Percentiles rank a stretch among this genome's conserved stretches.
Conservation (phyloP, 768 basidiomycete species). For the Tulasnella sp. region DNA sequence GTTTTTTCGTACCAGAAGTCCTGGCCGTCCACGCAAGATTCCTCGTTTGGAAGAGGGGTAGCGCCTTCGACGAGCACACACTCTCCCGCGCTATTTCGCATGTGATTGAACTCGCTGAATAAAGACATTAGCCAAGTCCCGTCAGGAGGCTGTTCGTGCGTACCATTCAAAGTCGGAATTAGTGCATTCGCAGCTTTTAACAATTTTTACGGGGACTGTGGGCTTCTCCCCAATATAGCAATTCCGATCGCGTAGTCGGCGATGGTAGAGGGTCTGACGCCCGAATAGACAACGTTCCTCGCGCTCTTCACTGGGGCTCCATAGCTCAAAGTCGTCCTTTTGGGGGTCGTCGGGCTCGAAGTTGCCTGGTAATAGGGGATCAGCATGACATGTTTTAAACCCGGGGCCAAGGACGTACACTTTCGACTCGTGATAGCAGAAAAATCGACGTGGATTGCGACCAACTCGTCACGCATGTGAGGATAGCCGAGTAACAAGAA, state of each 20-base stretch:
- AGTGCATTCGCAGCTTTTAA: conserved; percentile 69
- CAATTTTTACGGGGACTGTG: conserved; percentile 52
- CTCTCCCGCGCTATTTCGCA: conserved; percentile 58
- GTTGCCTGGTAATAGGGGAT: conserved; percentile 49
- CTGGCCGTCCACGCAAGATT: conserved; percentile 50
- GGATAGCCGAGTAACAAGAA: conserved; percentile 81
- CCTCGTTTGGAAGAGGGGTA: conserved; percentile 56
- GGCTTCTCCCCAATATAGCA: conserved; percentile 76
- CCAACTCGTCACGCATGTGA: conserved; percentile 43
- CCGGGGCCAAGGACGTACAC: conserved; percentile 52
- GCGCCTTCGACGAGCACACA: conserved; percentile 78
- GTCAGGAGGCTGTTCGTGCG: conserved; percentile 32
- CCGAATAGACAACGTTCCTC: conserved; percentile 88
- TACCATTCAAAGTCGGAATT: conserved; percentile 91
- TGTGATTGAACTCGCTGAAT: conserved; percentile 86
- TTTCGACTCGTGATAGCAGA: conserved; percentile 63
- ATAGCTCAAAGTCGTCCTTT: conserved; percentile 92
- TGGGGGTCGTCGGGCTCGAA: conserved; percentile 65
- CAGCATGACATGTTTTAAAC: not conserved
- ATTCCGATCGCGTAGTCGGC: conserved; percentile 69
- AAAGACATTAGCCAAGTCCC: not conserved
- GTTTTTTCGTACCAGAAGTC: conserved; percentile 95
- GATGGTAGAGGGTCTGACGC: conserved; percentile 89
- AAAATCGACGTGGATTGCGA: conserved; percentile 88
- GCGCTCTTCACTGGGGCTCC: conserved; percentile 92